Base-by-base conservation (phyloP, 257 asterid genomes). In the Nicotiana benthamiana region DNA sequence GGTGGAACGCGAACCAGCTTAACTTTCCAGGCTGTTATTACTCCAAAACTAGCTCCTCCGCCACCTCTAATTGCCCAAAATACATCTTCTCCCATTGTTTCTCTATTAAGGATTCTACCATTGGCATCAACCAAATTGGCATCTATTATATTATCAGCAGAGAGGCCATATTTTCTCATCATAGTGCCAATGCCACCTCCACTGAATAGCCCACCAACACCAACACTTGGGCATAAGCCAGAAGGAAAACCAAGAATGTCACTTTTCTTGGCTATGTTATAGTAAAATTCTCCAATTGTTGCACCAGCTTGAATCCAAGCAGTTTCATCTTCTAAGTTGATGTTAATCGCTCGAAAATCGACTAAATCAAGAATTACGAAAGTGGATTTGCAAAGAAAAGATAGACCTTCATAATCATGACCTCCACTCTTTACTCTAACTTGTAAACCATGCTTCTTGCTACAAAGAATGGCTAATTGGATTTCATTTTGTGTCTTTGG, bases 161-260 rank as follows among this genome's bases (percentile, higher is more conserved):
- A 75, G 4, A 86, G 76, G 0, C 83, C 86, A 28, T 40, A 66
- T 80, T 86, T 86, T 72, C 88, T 80, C 54, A 80, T 70, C 85
- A 83, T 61, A 12, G 85, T 81, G 7, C 87, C 87, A 15, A 86
- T 80, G 59, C 89, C 89, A n/a, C 89, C 89, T 28, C 89, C 89
- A 46, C 88, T 85, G 0, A 86, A 79, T 16, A 78, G 86, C 4
- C 89, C 86, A 4, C 86, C 89, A 51, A 86, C 79, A 12, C 89
- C 89, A 0, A 86, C 89, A 74, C 86, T 86, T 2, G 85, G 86
- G 0, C 82, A 86, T 27, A 83, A 0, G 56, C 88, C 89, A 6
- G 82, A 85, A 15, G 89, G 83, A n/a, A 80, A 78, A 17, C 85
- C 89, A 63, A 80, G 85, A 8, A 56, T 30, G 3, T 3, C 4